phyloP scores from a whole-genome alignment of 2,329 filamentous ascomycete genomes.

The Zelopaecilomyces penicillatus region DNA sequence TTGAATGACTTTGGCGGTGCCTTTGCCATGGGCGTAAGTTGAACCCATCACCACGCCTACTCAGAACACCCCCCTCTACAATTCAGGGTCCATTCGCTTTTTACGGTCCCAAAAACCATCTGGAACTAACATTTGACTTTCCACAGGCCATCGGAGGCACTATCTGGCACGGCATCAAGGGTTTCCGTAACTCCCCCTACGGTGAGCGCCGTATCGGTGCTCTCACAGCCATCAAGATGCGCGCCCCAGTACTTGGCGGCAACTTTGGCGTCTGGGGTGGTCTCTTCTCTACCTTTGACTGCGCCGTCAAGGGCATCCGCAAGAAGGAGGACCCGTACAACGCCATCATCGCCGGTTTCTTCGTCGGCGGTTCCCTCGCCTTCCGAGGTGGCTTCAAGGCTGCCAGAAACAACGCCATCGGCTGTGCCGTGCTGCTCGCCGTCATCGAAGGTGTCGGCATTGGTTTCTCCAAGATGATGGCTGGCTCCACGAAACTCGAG shows the following conservation, averaged over 20 bases:
- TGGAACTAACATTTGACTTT: background rate
- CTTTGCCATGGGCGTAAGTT: conserved; percentile 85
- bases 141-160: conserved; percentile 63
- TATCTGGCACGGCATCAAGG: conserved; percentile 96
- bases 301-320: conserved; percentile 84
- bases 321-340: conserved; percentile 99
- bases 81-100: no score
- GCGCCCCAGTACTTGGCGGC: conserved; percentile 88
- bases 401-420: conserved; percentile 90
- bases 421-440: conserved; percentile 85
- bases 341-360: conserved; percentile 94
- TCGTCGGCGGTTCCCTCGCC: conserved; percentile 86
- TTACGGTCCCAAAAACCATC: no score
- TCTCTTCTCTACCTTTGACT: conserved; percentile 92
- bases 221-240: conserved; percentile 93
- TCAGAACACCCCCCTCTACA: background rate
- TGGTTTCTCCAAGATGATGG: conserved; percentile 89
- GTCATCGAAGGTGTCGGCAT: conserved; percentile 98
- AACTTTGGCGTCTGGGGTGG: conserved; percentile 99
- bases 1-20: conserved; percentile 97
- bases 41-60: conserved; percentile 1
- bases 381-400: conserved; percentile 87
- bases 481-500: conserved; percentile 78
- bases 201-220: conserved; percentile 94
- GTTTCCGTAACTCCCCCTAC: conserved; percentile 80